phyloP scores from a whole-genome alignment of 805 yeast species.

The Saturnispora halmiae region DNA sequence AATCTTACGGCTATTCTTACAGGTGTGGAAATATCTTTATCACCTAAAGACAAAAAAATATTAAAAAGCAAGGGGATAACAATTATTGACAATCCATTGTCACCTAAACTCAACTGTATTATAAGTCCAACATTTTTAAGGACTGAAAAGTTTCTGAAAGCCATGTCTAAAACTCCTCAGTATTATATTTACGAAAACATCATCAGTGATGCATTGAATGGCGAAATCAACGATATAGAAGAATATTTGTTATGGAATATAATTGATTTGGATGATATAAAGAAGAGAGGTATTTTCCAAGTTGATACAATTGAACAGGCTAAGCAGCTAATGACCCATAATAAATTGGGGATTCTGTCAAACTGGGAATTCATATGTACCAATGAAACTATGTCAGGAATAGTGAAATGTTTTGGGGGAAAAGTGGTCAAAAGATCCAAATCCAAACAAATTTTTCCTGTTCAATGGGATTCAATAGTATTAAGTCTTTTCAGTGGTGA shows the following conservation, averaged over 20 bases:
- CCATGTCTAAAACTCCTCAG: conserved; percentile 49
- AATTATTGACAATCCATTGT: conserved; percentile 33
- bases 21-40: conserved; percentile 49
- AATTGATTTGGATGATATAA: conserved; percentile 28
- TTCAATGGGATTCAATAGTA: not conserved
- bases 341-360: conserved; percentile 32
- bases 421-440: not conserved
- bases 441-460: not conserved
- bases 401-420: conserved; percentile 1
- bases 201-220: conserved; percentile 34
- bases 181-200: conserved; percentile 49
- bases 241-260: conserved; percentile 18
- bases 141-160: conserved; percentile 77
- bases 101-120: conserved; percentile 36
- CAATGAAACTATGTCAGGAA: not conserved
- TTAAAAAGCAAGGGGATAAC: conserved; percentile 50
- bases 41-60: conserved; percentile 34
- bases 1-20: conserved; percentile 47
- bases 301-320: conserved; percentile 18
- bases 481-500: not conserved
- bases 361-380: conserved; percentile 18
- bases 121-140: conserved; percentile 78
- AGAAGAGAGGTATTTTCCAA: conserved; percentile 27
- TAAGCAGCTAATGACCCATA: conserved; percentile 19
- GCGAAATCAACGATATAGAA: conserved; percentile 21